phyloP scores from a whole-genome alignment of 1,284 basidiomycete species.

The Irpex sp. region DNA sequence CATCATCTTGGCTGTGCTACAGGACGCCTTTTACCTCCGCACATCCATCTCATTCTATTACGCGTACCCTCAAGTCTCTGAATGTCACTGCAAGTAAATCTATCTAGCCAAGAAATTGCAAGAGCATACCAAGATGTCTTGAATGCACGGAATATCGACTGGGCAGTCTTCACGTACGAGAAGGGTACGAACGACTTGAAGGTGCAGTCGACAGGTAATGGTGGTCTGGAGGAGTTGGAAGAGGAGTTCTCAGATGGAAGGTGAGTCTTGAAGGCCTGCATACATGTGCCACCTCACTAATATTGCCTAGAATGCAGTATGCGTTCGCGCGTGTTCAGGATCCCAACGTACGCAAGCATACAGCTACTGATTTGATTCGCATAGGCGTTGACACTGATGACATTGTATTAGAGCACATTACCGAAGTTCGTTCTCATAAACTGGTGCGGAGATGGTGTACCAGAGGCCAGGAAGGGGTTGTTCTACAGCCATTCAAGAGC shows the following conservation, averaged over 20 bases:
- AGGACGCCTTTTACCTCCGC: not conserved
- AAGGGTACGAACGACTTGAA: conserved; percentile 88
- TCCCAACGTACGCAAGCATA: conserved; percentile 60
- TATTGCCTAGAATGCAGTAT: conserved; percentile 78
- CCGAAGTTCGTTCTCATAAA: conserved; percentile 91
- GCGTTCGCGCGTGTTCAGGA: conserved; percentile 90
- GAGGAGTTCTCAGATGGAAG: conserved; percentile 95
- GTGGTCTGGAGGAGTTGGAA: conserved; percentile 86
- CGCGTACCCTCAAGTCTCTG: conserved; percentile 1
- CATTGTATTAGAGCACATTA: conserved; percentile 62
- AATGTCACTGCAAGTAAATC: conserved; percentile 78
- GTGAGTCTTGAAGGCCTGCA: conserved; percentile 35
- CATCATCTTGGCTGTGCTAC: not conserved
- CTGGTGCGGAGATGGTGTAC: conserved; percentile 96
- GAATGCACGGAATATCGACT: conserved; percentile 74
- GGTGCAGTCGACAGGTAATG: conserved; percentile 81
- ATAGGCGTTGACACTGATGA: conserved; percentile 1
- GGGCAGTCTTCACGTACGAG: conserved; percentile 86
- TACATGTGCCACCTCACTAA: conserved; percentile 1
- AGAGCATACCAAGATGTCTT: conserved; percentile 83
- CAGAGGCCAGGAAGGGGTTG: conserved; percentile 87
- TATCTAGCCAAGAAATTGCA: conserved; percentile 67
- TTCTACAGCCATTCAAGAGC: conserved; percentile 87
- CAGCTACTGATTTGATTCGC: not conserved
- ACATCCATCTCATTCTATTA: not conserved